These are phyloP conservation scores for Eucalyptus caleyi DNA, from an alignment of 345 rosid species.

Conservation along the genomic window DNA sequence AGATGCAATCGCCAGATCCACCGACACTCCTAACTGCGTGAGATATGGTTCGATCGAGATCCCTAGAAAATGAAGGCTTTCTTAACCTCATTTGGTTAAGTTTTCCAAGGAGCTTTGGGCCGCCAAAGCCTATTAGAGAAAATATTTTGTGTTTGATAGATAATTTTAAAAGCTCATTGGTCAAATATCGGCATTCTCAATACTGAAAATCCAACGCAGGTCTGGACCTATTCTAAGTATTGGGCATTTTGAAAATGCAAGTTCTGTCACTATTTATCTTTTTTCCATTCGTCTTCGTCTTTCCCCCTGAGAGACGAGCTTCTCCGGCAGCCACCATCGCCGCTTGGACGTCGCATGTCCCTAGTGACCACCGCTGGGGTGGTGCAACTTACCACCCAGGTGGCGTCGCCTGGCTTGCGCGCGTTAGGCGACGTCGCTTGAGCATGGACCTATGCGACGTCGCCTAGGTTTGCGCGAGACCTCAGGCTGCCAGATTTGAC, in stretches of 20 bases:
- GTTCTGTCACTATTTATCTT: too few relatives aligned
- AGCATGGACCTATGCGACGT: fast-evolving
- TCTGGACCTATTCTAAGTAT: fast-evolving
- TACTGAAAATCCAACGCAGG: fast-evolving
- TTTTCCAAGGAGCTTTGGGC: fast-evolving
- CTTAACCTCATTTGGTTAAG: fast-evolving
- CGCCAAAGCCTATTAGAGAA: fast-evolving
- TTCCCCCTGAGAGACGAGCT: fast-evolving
- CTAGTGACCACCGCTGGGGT: fast-evolving
- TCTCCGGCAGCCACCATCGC: fast-evolving
- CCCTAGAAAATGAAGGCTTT: not conserved
- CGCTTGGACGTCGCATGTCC: fast-evolving
- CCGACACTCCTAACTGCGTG: not conserved
- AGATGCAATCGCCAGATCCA: not conserved
- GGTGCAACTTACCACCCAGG: fast-evolving
- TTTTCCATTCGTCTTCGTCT: fast-evolving
- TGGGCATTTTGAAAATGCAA: too few relatives aligned
- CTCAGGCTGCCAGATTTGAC: fast-evolving
- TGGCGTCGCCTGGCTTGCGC: fast-evolving
- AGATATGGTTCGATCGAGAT: not conserved
- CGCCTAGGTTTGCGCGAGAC: fast-evolving
- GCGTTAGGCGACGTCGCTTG: fast-evolving
- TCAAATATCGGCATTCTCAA: too few relatives aligned
- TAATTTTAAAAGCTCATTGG: too few relatives aligned
- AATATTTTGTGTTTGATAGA: too few relatives aligned